Conservation (phyloP, 306 rosid species). For the Gleditsia sinensis region DNA sequence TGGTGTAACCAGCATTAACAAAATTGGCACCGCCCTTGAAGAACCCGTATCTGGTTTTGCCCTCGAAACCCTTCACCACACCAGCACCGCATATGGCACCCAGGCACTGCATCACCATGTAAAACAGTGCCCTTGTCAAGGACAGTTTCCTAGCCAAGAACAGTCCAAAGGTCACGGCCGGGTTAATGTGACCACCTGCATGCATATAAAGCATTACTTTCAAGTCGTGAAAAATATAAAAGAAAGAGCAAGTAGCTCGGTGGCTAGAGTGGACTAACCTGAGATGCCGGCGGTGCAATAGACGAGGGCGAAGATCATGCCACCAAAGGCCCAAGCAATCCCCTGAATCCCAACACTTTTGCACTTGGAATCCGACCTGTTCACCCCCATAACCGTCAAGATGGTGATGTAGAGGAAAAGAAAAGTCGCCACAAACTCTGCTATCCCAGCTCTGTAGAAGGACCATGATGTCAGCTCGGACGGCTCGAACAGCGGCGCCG, state of each 20-base stretch:
- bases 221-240: too few relatives aligned
- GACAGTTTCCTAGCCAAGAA: slow-evolving; percentile 86
- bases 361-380: slow-evolving; percentile 57
- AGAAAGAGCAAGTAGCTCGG: too few relatives aligned
- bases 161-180: slow-evolving; percentile 72
- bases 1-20: slow-evolving; percentile 74
- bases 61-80: slow-evolving; percentile 53
- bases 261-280: slow-evolving; percentile 43
- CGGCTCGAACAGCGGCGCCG: slow-evolving; percentile 69
- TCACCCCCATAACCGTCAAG: slow-evolving; percentile 52
- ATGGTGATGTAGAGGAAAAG: slow-evolving; percentile 47
- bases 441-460: slow-evolving; percentile 50
- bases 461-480: slow-evolving; percentile 86
- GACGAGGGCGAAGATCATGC: slow-evolving; percentile 91
- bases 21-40: slow-evolving; percentile 72
- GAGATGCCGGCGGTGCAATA: slow-evolving; percentile 97
- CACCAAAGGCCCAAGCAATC: slow-evolving; percentile 86
- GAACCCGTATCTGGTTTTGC: slow-evolving; percentile 4
- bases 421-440: slow-evolving; percentile 47
- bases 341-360: slow-evolving; percentile 59
- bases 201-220: too few relatives aligned
- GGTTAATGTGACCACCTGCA: slow-evolving; percentile 56
- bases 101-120: slow-evolving; percentile 80
- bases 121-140: slow-evolving; percentile 74
- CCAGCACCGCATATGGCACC: slow-evolving; percentile 72